These are phyloP conservation scores for Ascosphaera apis DNA, from an alignment of 2,329 filamentous ascomycete genomes.

Conservation along the genomic window DNA sequence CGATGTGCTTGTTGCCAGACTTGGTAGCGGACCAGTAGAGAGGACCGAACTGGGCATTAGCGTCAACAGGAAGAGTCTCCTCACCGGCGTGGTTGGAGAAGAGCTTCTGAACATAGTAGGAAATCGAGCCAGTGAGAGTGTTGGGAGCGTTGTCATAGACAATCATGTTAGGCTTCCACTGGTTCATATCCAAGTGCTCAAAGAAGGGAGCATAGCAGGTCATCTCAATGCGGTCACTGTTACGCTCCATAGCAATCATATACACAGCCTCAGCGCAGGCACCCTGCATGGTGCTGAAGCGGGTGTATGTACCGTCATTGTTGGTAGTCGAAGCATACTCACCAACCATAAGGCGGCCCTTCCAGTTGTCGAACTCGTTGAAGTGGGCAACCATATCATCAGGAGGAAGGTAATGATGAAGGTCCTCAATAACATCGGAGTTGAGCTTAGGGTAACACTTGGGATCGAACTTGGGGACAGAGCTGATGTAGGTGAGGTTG, in stretches of 20 bases:
- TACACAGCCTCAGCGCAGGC: conserved; percentile 41
- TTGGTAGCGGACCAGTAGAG: conserved; percentile 15
- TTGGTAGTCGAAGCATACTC: conserved; percentile 10
- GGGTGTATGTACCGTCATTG: conserved; percentile 6
- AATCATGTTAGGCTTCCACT: conserved; percentile 11
- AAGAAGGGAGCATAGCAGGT: conserved; percentile 16
- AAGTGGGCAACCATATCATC: conserved; percentile 29
- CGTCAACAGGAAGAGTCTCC: conserved; percentile 11
- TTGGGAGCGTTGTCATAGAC: conserved; percentile 11
- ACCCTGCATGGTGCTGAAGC: conserved; percentile 17
- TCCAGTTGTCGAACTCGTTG: conserved; percentile 26
- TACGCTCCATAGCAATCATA: conserved; percentile 29
- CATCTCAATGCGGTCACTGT: conserved; percentile 16
- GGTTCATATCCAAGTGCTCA: conserved; percentile 13
- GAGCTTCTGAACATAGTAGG: conserved; percentile 16
- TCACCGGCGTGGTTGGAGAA: conserved; percentile 13
- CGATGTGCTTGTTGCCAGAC: conserved; percentile 7
- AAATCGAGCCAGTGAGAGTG: conserved; percentile 12
- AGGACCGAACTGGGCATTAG: conserved; percentile 10
- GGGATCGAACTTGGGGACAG: conserved; percentile 12
- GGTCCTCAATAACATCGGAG: conserved; percentile 5
- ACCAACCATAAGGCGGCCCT: conserved; percentile 12
- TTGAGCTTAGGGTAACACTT: conserved; percentile 13
- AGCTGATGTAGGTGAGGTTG: conserved; percentile 32
- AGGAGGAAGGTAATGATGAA: conserved; percentile 29